Conservation (phyloP, 108 stramenopile species). For the Skeletonema menzelii region DNA sequence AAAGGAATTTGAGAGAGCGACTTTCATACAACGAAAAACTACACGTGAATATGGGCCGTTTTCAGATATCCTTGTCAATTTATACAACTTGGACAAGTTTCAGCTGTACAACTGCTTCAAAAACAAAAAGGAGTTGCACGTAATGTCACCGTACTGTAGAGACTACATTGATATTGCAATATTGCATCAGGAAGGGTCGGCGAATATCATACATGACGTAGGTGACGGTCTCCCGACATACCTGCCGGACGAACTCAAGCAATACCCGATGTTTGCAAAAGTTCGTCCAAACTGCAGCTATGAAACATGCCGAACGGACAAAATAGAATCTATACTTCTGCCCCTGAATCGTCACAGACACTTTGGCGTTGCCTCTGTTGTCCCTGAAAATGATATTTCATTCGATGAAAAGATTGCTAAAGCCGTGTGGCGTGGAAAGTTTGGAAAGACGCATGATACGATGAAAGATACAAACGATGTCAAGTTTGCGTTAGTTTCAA, state of each 20-base stretch:
- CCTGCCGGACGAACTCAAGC: slow-evolving; percentile 11
- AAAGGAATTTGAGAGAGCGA: slow-evolving; percentile 21
- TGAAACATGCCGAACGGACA: slow-evolving; percentile 8
- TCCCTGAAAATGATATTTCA: slow-evolving; percentile 62
- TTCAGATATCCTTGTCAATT: slow-evolving; percentile 33
- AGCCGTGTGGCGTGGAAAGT: slow-evolving; percentile 80
- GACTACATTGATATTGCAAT: slow-evolving; percentile 51
- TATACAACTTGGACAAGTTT: slow-evolving; percentile 34
- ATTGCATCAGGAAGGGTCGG: slow-evolving; percentile 33
- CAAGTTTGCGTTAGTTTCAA: slow-evolving; percentile 67
- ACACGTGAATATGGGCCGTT: slow-evolving; percentile 42
- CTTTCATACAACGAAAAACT: slow-evolving; percentile 36
- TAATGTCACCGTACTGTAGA: slow-evolving; percentile 41
- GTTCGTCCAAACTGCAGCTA: slow-evolving; percentile 36
- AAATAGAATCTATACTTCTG: slow-evolving; percentile 31
- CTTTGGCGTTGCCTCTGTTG: slow-evolving; percentile 29
- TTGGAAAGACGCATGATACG: slow-evolving; percentile 43
- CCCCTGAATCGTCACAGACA: slow-evolving; percentile 46
- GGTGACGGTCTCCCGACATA: slow-evolving; percentile 41
- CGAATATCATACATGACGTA: slow-evolving; percentile 39
- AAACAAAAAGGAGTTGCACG: slow-evolving; percentile 31
- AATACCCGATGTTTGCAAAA: slow-evolving; percentile 45
- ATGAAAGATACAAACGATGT: slow-evolving; percentile 49
- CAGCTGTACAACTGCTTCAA: slow-evolving; percentile 25
- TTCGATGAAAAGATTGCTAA: slow-evolving; percentile 68